Evolutionary conservation across 2,329 filamentous ascomycete species (phyloP), one percentile per base, ranked within the genome.

Genomic region (Pleomassaria siparia): DNA sequence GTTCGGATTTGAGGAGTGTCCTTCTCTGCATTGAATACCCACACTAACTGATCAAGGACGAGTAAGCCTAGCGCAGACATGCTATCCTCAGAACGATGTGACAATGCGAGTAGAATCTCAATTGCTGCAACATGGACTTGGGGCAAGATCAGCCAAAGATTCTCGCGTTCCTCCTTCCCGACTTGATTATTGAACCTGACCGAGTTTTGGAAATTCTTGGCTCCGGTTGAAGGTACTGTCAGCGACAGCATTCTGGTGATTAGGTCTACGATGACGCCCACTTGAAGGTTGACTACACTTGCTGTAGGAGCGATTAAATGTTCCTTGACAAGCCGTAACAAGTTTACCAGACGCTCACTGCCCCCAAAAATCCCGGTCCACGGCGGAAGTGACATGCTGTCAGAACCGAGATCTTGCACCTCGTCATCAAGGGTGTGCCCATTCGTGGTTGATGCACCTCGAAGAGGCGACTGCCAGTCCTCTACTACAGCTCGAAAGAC

Each of bases 321-420:
- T 24, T 81, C 77, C 21, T 80, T 77, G 24, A 96, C 70, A 36
- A 88, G 76, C 26, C 77, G 74, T 20, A 96, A 71, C 3, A 95
- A 75, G 6, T 82, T 81, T 12, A 81, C 67, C 2, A 95, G 70
- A 44, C 89, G 81, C 63, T 90, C 83, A 13, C 82, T 74, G 6
- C 92, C 92, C 18, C 85, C 81, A 53, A 81, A 78, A n/a, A 96
- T 74, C 9, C 91, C 89, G 11, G 73, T 76, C 91, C 91, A 96
- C 0, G 72, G 56, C 1, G 83, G 80, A n/a, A 95, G 72, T 21
- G 74, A 76, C 32, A 79, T 62, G 8, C 67, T 57, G 50, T 78
- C 74, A 10, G 66, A 47, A 7, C 70, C 71, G 7, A 64, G 57
- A 50, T 75, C 72, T 64, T 58, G 73, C 52, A 55, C 63, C 55